These are phyloP conservation scores for Nymphaea thermarum DNA, from an alignment of 164 flowering plant genomes.

Conservation along the genomic window DNA sequence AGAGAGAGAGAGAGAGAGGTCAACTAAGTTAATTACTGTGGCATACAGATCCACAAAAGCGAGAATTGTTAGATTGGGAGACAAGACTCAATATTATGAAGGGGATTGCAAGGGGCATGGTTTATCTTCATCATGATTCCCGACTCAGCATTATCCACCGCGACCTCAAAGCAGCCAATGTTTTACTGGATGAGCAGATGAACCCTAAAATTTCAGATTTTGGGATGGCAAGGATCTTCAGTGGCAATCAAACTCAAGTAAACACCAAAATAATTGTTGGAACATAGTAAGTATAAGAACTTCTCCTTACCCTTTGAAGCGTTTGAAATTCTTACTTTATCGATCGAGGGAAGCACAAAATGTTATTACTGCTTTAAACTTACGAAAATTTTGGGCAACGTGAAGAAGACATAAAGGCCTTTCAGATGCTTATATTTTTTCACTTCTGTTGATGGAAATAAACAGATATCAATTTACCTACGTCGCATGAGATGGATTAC, in stretches of 20 bases:
- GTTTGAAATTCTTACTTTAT: too few species aligned
- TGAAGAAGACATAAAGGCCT: too few species aligned
- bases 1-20: too few species aligned
- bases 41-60: constrained; percentile 14
- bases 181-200: constrained; percentile 25
- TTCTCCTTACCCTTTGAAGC: too few species aligned
- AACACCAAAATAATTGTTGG: constrained; percentile 16
- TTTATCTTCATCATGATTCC: constrained; percentile 33
- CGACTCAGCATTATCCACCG: constrained; percentile 24
- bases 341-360: too few species aligned
- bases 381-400: too few species aligned
- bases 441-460: too few species aligned
- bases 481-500: too few species aligned
- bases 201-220: constrained; percentile 33
- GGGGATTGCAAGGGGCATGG: constrained; percentile 22
- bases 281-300: constrained; percentile 15
- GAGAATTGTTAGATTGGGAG: constrained; percentile 15
- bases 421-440: too few species aligned
- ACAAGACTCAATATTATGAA: constrained; percentile 16
- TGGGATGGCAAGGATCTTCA: constrained; percentile 29
- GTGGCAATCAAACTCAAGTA: constrained; percentile 10
- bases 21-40: too few species aligned
- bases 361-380: too few species aligned
- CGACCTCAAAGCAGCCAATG: constrained; percentile 27
- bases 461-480: too few species aligned